phyloP scores from a whole-genome alignment of 176 grass and related monocot genomes.

The Otatea glauca region DNA sequence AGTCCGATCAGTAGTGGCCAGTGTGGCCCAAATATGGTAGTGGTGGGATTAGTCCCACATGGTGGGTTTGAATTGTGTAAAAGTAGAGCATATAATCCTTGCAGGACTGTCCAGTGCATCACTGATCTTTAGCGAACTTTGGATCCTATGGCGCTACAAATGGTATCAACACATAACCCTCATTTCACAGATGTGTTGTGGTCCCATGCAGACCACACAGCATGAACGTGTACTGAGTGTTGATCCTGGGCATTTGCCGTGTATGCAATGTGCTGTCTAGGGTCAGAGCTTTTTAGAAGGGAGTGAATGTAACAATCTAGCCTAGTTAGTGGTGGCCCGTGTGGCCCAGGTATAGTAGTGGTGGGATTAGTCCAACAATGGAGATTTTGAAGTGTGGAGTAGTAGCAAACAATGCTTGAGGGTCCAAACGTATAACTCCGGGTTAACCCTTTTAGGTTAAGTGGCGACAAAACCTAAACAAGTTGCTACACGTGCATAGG shows the following conservation, averaged over 20 bases:
- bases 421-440: neutral
- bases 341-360: neutral
- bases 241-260: neutral
- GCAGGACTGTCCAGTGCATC: neutral
- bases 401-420: neutral
- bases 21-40: neutral
- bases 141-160: neutral
- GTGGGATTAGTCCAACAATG: neutral
- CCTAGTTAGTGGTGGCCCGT: neutral
- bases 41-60: neutral
- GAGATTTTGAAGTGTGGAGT: neutral
- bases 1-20: neutral
- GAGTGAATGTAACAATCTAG: conserved; percentile 13
- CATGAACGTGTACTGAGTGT: neutral
- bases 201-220: neutral
- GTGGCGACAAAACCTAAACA: neutral
- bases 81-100: neutral
- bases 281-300: neutral
- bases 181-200: neutral
- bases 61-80: neutral
- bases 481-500: neutral
- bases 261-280: neutral
- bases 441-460: neutral
- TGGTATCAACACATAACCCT: neutral
- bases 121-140: neutral